A percentile compares a stretch with the other conserved stretches of the same genome.
Evolutionary conservation across 805 yeast genomes (phyloP).

Genomic region (Myxozyma geophila): DNA sequence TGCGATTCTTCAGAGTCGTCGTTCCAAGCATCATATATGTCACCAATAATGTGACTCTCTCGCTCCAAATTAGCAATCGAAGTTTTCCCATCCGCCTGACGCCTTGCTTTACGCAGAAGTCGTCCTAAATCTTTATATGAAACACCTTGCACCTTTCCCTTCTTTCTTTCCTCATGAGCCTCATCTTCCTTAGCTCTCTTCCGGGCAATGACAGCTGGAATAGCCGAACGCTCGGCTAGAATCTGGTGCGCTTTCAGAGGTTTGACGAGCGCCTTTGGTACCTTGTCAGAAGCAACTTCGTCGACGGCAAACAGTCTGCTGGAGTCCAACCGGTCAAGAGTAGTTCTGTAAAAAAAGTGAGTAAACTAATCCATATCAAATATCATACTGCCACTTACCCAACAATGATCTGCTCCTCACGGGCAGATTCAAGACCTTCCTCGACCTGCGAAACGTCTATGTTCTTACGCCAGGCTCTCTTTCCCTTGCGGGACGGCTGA

Average conservation of each 20-base stretch:
- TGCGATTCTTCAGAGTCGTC: conserved; percentile 46
- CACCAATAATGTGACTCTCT: conserved; percentile 64
- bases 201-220: conserved; percentile 60
- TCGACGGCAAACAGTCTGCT: conserved; percentile 33
- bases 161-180: conserved; percentile 44
- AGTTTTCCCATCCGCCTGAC: conserved; percentile 57
- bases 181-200: conserved; percentile 41
- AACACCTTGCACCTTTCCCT: conserved; percentile 61
- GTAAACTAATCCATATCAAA: not conserved
- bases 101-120: conserved; percentile 70
- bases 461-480: conserved; percentile 90
- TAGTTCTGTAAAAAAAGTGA: conserved; percentile 1
- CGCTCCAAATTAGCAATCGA: conserved; percentile 59
- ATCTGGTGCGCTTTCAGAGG: conserved; percentile 68
- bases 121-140: conserved; percentile 64
- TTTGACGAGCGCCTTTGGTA: conserved; percentile 17
- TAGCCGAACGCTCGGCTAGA: conserved; percentile 74
- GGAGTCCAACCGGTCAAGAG: conserved; percentile 16
- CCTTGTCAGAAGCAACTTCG: conserved; percentile 9
- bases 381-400: conserved; percentile 45
- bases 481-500: conserved; percentile 89
- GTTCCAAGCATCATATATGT: conserved; percentile 75
- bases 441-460: conserved; percentile 84
- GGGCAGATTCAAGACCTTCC: conserved; percentile 64
- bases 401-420: conserved; percentile 57